A percentile compares a stretch with the other conserved stretches of the same genome.
phyloP scores from a whole-genome alignment of 2,329 filamentous ascomycete genomes.

The Sordariomycetes sp. region DNA sequence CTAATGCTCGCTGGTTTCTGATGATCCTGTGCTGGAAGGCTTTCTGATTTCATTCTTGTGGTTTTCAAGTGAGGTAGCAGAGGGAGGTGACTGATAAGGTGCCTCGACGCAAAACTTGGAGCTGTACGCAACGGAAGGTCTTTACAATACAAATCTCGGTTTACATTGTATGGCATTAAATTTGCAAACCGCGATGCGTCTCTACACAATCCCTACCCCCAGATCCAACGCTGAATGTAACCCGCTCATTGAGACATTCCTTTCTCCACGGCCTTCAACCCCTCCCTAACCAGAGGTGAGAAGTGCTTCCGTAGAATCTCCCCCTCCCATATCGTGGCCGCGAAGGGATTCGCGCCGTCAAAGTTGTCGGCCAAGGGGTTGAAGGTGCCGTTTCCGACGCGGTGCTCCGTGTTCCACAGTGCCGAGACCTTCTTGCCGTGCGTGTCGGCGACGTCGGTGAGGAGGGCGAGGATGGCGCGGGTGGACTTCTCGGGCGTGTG shows the following conservation, averaged over 20 bases:
- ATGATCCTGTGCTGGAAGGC: background rate
- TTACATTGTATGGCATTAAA: background rate
- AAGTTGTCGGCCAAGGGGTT: conserved; percentile 60
- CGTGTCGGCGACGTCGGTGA: conserved; percentile 66
- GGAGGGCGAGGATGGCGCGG: conserved; percentile 63
- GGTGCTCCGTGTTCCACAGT: conserved; percentile 92
- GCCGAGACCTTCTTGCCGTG: conserved; percentile 71
- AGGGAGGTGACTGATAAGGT: background rate
- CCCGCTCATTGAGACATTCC: conserved; percentile 26
- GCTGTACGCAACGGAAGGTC: background rate
- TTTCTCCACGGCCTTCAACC: conserved; percentile 57
- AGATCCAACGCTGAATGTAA: too few species aligned
- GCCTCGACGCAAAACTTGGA: background rate
- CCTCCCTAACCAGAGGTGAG: conserved; percentile 73
- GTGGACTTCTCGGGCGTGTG: conserved; percentile 86
- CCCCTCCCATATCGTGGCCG: conserved; percentile 84
- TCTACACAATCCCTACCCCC: background rate
- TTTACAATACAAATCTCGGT: background rate
- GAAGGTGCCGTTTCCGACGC: conserved; percentile 80
- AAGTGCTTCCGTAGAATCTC: conserved; percentile 79
- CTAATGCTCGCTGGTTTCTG: background rate
- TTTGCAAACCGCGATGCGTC: background rate
- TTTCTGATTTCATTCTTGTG: background rate
- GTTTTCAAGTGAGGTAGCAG: background rate
- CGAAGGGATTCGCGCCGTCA: conserved; percentile 82